Conservation (phyloP, 352 stramenopile genomes). For the Phytophthora sp. region DNA sequence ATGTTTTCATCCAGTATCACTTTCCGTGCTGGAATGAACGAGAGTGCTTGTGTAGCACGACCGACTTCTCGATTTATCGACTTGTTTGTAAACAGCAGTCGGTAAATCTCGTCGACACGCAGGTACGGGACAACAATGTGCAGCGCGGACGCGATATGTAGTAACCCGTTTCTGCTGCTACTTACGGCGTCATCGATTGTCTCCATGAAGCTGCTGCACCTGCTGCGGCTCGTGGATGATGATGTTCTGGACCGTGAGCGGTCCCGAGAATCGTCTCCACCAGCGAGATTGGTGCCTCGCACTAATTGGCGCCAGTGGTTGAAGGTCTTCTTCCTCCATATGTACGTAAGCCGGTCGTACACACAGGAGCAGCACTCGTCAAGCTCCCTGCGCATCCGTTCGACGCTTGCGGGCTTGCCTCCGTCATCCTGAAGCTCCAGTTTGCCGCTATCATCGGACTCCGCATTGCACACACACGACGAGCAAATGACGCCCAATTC, state of each 20-base stretch:
- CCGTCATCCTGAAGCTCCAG: conserved; percentile 28
- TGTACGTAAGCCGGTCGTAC: conserved; percentile 73
- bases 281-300: conserved; percentile 7
- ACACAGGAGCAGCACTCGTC: conserved; percentile 71
- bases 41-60: conserved; percentile 44
- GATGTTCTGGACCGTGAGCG: conserved; percentile 18
- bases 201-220: conserved; percentile 25
- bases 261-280: not conserved
- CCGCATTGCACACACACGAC: conserved; percentile 59
- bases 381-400: conserved; percentile 30
- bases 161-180: conserved; percentile 22
- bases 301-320: conserved; percentile 69
- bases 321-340: conserved; percentile 83
- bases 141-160: conserved; percentile 47
- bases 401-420: conserved; percentile 1
- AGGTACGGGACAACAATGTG: conserved; percentile 56
- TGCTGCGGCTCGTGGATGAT: conserved; percentile 20
- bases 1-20: conserved; percentile 57
- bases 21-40: conserved; percentile 62
- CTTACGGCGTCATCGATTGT: conserved; percentile 22
- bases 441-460: conserved; percentile 40
- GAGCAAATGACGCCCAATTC: conserved; percentile 71
- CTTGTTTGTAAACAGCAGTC: conserved; percentile 53
- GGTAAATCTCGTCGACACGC: conserved; percentile 59
- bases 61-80: conserved; percentile 53